Base-by-base conservation (phyloP, 2,329 filamentous ascomycete genomes). In the Cytospora mali region DNA sequence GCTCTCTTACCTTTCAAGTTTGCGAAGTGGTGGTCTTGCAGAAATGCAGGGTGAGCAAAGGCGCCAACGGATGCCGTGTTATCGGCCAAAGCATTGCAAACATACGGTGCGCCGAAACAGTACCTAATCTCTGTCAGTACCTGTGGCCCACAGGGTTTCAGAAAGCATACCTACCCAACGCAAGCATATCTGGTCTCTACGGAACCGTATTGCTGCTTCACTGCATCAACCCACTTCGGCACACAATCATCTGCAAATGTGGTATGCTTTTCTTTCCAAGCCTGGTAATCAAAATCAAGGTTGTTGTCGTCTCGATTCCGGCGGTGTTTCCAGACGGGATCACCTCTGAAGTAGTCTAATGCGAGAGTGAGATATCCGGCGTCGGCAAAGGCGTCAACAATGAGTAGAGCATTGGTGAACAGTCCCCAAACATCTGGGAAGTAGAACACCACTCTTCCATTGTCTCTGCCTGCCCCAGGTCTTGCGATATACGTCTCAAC, bases 21-120 rank as follows among this genome's bases (percentile, higher is more conserved):
- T 14, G 65, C 64, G 59, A 82, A 80, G 62, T 82, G 77, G 27
- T 72, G 68, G 56, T 83, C 79, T 50, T 79, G 80, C 27, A 84
- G 66, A 62, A 80, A 79, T 0, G 81, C 76, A 2, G 81, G 81
- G 64, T 84, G 81, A 0, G 79, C 81, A 68, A 84, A 80, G 0
- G 80, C 81, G 0, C 81, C 81, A 1, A 72, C 81, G 1, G 70
- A 68, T 0, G 29, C 52, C 0, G 65, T 70, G 10, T 72, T 71
- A 5, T 65, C 67, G 0, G 77, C 74, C 2, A 82, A 69, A 63
- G 77, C 69, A 39, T 78, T 64, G 61, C 75, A 77, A 1, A 81
- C 79, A 64, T 79, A 82, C 4, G 79, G 80, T 0, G 75, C 76
- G 3, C 76, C 76, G 52, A 77, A 76, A 64, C 73, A 76, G 64